Percentiles rank a stretch among this genome's conserved stretches.
These are phyloP conservation scores for Kwoniella pini DNA, from an alignment of 768 basidiomycete genomes.

Conservation along the genomic window DNA sequence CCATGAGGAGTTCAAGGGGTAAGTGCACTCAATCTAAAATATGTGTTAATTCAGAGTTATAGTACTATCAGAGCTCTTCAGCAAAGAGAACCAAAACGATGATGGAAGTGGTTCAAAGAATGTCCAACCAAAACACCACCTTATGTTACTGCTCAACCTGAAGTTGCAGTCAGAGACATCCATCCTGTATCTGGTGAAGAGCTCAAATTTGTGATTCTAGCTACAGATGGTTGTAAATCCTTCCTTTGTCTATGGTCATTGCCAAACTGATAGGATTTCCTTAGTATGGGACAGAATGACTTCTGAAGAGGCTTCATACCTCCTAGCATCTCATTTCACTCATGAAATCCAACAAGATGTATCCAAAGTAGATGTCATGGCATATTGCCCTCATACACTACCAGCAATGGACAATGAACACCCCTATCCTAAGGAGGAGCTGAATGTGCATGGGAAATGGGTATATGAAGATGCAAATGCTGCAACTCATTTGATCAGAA, in stretches of 20 bases:
- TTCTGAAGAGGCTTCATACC: slow-evolving; percentile 32
- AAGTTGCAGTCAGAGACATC: slow-evolving; percentile 29
- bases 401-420: not conserved
- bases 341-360: slow-evolving; percentile 17
- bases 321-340: slow-evolving; percentile 25
- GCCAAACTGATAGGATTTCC: not conserved
- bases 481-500: slow-evolving; percentile 36
- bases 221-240: slow-evolving; percentile 41
- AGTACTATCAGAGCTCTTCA: not conserved
- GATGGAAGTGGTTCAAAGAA: not conserved
- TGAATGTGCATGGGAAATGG: slow-evolving; percentile 21
- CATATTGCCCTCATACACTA: not conserved
- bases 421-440: slow-evolving; percentile 7
- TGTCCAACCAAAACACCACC: slow-evolving; percentile 26
- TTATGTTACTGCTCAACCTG: slow-evolving; percentile 35
- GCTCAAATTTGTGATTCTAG: slow-evolving; percentile 39
- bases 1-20: slow-evolving; percentile 23
- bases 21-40: not conserved
- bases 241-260: not conserved
- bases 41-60: not conserved
- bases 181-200: slow-evolving; percentile 24
- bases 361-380: slow-evolving; percentile 13
- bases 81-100: not conserved
- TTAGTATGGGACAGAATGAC: slow-evolving; percentile 44
- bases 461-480: slow-evolving; percentile 29